These are phyloP conservation scores for Passiflora organensis DNA, from an alignment of 345 rosid genomes.

Conservation along the genomic window DNA sequence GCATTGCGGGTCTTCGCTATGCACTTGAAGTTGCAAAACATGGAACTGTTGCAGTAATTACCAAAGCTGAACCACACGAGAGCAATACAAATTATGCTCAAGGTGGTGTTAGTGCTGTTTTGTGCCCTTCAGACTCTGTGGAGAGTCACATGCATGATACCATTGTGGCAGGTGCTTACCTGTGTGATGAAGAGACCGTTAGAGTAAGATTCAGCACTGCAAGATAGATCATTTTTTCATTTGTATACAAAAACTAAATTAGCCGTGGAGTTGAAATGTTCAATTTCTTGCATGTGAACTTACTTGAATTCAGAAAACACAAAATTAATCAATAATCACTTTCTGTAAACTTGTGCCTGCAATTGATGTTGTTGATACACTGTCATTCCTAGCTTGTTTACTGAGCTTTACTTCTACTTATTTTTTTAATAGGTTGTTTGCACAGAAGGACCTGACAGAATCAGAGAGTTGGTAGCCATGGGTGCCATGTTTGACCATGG, in stretches of 20 bases:
- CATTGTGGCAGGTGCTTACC: conserved; percentile 89
- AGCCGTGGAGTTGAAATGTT: neutral
- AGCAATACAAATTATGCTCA: conserved; percentile 97
- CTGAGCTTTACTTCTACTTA: conserved; percentile 1
- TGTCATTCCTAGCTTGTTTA: neutral
- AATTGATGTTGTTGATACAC: neutral
- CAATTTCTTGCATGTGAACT: neutral
- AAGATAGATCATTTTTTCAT: neutral
- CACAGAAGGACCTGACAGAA: conserved; percentile 94
- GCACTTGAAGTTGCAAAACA: conserved; percentile 90
- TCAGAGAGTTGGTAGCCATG: conserved; percentile 83
- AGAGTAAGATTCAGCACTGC: conserved; percentile 48
- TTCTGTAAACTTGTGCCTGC: neutral
- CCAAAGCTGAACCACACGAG: conserved; percentile 96
- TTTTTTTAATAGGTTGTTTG: conserved; percentile 66
- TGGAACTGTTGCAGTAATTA: conserved; percentile 88
- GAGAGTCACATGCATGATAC: conserved; percentile 98
- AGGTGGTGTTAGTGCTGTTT: conserved; percentile 96
- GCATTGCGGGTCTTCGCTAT: conserved; percentile 92
- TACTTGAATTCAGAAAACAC: conserved; percentile 3
- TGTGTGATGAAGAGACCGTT: conserved; percentile 93
- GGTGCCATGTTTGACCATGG: conserved; percentile 93
- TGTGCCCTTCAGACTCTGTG: conserved; percentile 89
- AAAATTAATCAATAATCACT: neutral
- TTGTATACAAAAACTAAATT: neutral